Percentiles rank a stretch among this genome's conserved stretches.
phyloP scores from a whole-genome alignment of 2,329 filamentous ascomycete genomes.

The Stagonosporopsis chrysanthemi region DNA sequence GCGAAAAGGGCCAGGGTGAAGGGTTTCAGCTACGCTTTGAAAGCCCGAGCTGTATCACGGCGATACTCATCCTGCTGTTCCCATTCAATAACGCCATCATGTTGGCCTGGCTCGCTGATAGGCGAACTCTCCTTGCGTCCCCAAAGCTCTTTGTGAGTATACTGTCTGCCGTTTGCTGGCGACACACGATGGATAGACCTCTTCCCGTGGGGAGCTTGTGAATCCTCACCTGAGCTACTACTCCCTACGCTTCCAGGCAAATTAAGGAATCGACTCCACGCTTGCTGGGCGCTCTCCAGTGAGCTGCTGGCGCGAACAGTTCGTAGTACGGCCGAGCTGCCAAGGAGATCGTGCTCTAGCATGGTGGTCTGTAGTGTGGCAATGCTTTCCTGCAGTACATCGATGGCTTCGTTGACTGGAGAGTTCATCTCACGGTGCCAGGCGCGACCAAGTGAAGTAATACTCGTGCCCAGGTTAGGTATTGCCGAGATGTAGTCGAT shows the following conservation, averaged over 20 bases:
- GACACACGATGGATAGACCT: conserved; percentile 14
- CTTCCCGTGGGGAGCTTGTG: neutral
- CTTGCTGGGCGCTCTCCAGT: conserved; percentile 41
- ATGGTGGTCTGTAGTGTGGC: conserved; percentile 41
- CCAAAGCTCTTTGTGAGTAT: conserved; percentile 44
- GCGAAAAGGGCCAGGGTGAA: neutral
- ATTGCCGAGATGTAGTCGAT: conserved; percentile 42
- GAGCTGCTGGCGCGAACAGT: conserved; percentile 46
- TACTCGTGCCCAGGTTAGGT: conserved; percentile 37
- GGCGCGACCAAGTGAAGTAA: conserved; percentile 42
- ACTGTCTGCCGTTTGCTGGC: conserved; percentile 24
- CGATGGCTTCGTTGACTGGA: conserved; percentile 44
- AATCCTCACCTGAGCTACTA: neutral
- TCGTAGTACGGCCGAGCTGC: conserved; percentile 38
- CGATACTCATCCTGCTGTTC: neutral
- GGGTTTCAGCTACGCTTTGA: neutral
- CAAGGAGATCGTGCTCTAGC: conserved; percentile 35
- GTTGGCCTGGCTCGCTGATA: neutral
- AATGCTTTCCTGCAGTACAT: conserved; percentile 39
- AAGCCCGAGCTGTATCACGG: neutral
- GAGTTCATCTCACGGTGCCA: conserved; percentile 50
- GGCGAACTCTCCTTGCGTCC: conserved; percentile 17
- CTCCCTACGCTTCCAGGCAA: conserved; percentile 29
- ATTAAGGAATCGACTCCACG: conserved; percentile 45
- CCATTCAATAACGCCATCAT: conserved; percentile 12